Evolutionary conservation across 2,329 filamentous ascomycete genomes (phyloP), one percentile per base, ranked within the genome.

Genomic region (Colletotrichum kahawae): DNA sequence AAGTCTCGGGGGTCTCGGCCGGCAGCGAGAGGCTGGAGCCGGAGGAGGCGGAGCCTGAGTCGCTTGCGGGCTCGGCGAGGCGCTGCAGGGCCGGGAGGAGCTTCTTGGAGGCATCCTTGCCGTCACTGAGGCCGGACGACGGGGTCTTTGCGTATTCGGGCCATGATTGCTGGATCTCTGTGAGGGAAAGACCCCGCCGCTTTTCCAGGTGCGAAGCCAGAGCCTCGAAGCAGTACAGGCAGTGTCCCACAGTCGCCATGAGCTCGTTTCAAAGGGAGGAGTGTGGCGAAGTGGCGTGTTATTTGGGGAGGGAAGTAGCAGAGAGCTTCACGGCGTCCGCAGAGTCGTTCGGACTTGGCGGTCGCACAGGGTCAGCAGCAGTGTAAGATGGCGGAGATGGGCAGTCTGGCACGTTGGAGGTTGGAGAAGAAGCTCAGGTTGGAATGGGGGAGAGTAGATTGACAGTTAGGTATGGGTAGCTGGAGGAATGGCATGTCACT

Each of bases 221-320:
- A 54, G 90, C 89, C 85, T 99, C 97, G 88, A 99, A 98, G 88
- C 96, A 98, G 85, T 93, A 96, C 81, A 96, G 92, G 85, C 96
- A 98, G 85, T 98, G 96, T 75, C 93, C 93, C 80, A 91, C 86
- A 72, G 94, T 93, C 64, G 97, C 96, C 96, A 98, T 98, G 78
- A 71, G 72, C 64, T 68, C 75, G 71, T 75, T 73, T 73, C 63
- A 51, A 72, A 31, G 31, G 27, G 27, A 27, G 34, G 48, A 36
- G 24, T 12, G 65, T 67, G 38, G 43, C 56, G 57, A 68, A 54
- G 57, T 67, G 62, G 51, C 66, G 71, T 43, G 48, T 24, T 64
- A 38, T 38, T 31, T 38, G 33, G 27, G 65, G 38, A n/a, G 13
- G 27, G 38, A 48, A 33, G 64, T 62, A 54, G 54, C 16, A 65